Conservation (phyloP, 2,329 filamentous ascomycete species). For the Sphaerulina musiva region DNA sequence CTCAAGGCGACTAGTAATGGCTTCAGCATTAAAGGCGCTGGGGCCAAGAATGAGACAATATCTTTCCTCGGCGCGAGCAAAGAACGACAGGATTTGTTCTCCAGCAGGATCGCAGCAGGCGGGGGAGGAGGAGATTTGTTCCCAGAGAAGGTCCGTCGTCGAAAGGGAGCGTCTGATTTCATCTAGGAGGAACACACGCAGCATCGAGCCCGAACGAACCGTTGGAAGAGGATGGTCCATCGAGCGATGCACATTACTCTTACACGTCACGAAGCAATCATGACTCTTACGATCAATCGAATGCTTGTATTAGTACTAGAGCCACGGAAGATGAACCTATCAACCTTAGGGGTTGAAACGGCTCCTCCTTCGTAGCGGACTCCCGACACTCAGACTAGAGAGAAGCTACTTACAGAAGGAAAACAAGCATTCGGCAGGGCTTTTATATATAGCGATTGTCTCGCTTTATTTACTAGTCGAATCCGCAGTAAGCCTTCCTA, state of each 20-base stretch:
- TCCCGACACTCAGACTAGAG: too few species aligned
- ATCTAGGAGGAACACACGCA: constrained; percentile 6
- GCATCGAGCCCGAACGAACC: too few species aligned
- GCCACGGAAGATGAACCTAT: neutral
- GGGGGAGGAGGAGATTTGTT: constrained; percentile 14
- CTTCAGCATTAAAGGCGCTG: constrained; percentile 34
- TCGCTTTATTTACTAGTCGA: neutral
- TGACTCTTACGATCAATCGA: neutral
- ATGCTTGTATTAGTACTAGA: neutral
- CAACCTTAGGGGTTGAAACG: too few species aligned
- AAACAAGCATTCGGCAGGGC: neutral
- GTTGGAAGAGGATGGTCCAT: too few species aligned
- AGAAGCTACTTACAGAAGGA: too few species aligned
- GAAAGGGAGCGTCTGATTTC: constrained; percentile 14
- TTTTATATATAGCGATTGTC: neutral
- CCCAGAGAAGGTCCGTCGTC: constrained; percentile 14
- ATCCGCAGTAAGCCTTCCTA: neutral
- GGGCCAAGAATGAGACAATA: constrained; percentile 21
- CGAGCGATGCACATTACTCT: neutral
- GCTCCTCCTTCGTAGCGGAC: too few species aligned
- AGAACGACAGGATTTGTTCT: constrained; percentile 15
- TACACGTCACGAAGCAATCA: neutral
- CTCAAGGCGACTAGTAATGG: constrained; percentile 16
- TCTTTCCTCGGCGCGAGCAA: constrained; percentile 30
- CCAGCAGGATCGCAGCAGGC: constrained; percentile 1